A percentile compares a stretch with the other conserved stretches of the same genome.
Evolutionary conservation across 257 asterid species (phyloP).

Genomic region (Penstemon eatonii): DNA sequence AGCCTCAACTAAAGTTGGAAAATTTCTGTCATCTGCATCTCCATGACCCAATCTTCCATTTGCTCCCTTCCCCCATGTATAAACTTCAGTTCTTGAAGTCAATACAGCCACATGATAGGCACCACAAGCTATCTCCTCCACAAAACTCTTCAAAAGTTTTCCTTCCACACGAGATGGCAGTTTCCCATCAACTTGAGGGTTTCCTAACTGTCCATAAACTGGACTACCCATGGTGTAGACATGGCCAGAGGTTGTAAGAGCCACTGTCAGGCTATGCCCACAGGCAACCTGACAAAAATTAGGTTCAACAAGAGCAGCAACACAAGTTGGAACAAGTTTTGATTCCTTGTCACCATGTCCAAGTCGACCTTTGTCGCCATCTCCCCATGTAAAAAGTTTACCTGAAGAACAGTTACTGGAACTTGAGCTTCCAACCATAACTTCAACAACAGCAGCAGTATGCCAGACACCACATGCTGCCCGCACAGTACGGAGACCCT

Average conservation of each 20-base stretch:
- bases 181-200: slow-evolving; percentile 86
- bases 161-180: slow-evolving; percentile 85
- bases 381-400: slow-evolving; percentile 96
- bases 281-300: slow-evolving; percentile 93
- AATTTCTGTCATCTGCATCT: slow-evolving; percentile 73
- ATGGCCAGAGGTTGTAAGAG: slow-evolving; percentile 87
- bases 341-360: slow-evolving; percentile 95
- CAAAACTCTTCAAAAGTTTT: slow-evolving; percentile 71
- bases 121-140: slow-evolving; percentile 93
- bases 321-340: slow-evolving; percentile 90
- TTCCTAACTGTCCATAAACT: slow-evolving; percentile 91
- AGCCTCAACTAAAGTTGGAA: slow-evolving; percentile 82
- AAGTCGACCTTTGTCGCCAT: slow-evolving; percentile 87
- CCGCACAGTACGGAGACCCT: slow-evolving; percentile 89
- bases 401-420: slow-evolving; percentile 93
- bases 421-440: slow-evolving; percentile 92
- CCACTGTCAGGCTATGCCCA: slow-evolving; percentile 92
- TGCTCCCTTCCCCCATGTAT: slow-evolving; percentile 96
- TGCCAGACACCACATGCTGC: slow-evolving; percentile 98
- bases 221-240: slow-evolving; percentile 92
- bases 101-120: slow-evolving; percentile 88
- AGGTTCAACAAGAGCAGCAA: slow-evolving; percentile 95
- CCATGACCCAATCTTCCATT: slow-evolving; percentile 98
- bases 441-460: slow-evolving; percentile 96
- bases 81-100: slow-evolving; percentile 91